Conservation (phyloP, 1,284 basidiomycete genomes). For the Fomitopsis pinicola region DNA sequence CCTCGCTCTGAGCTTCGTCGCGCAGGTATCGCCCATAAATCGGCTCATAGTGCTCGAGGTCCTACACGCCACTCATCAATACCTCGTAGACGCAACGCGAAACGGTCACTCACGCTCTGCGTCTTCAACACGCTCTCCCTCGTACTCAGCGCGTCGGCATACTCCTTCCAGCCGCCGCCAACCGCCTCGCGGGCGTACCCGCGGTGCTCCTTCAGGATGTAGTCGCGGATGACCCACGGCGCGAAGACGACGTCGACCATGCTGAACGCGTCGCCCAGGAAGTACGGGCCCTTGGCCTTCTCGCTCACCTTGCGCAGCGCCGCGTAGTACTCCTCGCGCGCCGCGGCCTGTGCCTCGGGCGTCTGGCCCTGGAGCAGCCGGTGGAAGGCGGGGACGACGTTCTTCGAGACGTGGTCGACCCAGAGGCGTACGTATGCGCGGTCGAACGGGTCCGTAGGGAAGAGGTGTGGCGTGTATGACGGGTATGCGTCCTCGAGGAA, state of each 20-base stretch:
- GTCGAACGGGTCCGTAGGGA: constrained; percentile 45
- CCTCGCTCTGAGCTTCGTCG: constrained; percentile 57
- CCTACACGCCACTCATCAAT: constrained; percentile 25
- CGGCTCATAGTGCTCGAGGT: constrained; percentile 41
- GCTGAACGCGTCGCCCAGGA: constrained; percentile 50
- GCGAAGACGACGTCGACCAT: constrained; percentile 55
- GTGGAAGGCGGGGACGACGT: constrained; percentile 47
- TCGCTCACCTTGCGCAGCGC: constrained; percentile 42
- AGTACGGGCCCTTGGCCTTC: constrained; percentile 54
- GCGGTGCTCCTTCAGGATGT: constrained; percentile 44
- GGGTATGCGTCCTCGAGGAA: constrained; percentile 59
- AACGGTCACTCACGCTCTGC: constrained; percentile 39
- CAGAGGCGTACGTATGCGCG: constrained; percentile 47
- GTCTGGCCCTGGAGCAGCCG: constrained; percentile 53
- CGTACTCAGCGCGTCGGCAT: constrained; percentile 37
- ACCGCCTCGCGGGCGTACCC: constrained; percentile 43
- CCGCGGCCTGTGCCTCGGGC: constrained; percentile 41
- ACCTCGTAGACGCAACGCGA: constrained; percentile 25
- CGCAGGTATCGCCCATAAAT: constrained; percentile 54
- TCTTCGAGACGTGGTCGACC: constrained; percentile 50
- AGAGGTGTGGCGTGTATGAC: constrained; percentile 36
- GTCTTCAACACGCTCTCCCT: constrained; percentile 47
- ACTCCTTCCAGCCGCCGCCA: constrained; percentile 42
- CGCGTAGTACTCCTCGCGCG: constrained; percentile 40
- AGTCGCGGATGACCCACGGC: constrained; percentile 54